Percentiles rank a stretch among this genome's conserved stretches.
phyloP scores from a whole-genome alignment of 1,139 yeast species.

The Taphrina populina region DNA sequence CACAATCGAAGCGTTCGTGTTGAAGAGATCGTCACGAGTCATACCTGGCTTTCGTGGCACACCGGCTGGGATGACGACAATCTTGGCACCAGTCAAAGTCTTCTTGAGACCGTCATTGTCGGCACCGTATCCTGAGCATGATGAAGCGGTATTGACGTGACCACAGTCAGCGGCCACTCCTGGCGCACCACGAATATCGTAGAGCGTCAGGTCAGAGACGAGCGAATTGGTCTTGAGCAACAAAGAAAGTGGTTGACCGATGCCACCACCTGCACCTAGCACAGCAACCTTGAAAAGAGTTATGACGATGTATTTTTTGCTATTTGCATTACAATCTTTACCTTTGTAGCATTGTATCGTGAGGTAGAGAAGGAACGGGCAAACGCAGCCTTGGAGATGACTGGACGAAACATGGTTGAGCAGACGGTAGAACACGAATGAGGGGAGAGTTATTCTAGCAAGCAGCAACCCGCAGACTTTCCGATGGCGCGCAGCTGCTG shows the following conservation, averaged over 20 bases:
- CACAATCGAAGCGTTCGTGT: slow-evolving; percentile 94
- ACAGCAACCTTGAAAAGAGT: slow-evolving; percentile 43
- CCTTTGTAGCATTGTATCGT: slow-evolving; percentile 31
- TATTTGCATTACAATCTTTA: not conserved
- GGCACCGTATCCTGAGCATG: slow-evolving; percentile 71
- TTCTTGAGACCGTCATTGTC: slow-evolving; percentile 71
- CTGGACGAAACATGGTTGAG: slow-evolving; percentile 23
- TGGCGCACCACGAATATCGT: slow-evolving; percentile 90
- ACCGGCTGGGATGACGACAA: slow-evolving; percentile 96
- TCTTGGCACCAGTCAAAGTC: slow-evolving; percentile 77
- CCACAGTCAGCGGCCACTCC: slow-evolving; percentile 87
- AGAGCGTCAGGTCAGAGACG: slow-evolving; percentile 80
- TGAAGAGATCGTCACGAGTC: slow-evolving; percentile 79
- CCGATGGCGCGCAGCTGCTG: too few species aligned
- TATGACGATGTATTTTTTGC: not conserved
- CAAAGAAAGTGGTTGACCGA: slow-evolving; percentile 95
- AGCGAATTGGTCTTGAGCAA: slow-evolving; percentile 82
- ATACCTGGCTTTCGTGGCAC: slow-evolving; percentile 75
- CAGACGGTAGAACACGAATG: too few species aligned
- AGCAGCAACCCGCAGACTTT: too few species aligned
- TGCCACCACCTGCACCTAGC: slow-evolving; percentile 61
- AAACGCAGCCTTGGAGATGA: slow-evolving; percentile 22
- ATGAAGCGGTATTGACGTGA: slow-evolving; percentile 60
- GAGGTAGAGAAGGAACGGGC: slow-evolving; percentile 33
- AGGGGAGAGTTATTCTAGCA: too few species aligned